Evolutionary conservation across 495 filamentous ascomycete species (phyloP).

Genomic region (Aspergillus leporis): DNA sequence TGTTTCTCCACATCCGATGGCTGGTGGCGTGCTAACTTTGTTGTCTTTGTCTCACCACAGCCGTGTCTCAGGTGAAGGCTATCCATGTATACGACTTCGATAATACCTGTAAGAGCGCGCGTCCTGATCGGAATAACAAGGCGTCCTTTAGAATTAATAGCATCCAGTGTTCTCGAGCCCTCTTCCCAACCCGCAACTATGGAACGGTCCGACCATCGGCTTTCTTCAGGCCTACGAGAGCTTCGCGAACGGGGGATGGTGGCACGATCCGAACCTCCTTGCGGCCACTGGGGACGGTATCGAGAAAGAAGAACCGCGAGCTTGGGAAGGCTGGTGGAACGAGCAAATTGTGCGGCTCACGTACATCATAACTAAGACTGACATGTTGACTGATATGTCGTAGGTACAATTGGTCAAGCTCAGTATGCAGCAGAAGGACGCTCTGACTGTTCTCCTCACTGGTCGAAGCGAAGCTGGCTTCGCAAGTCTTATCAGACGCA

Average conservation of each 20-base stretch:
- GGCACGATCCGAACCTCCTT: conserved; percentile 88
- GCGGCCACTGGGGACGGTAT: conserved; percentile 82
- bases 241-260: conserved; percentile 91
- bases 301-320: conserved; percentile 77
- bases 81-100: conserved; percentile 99
- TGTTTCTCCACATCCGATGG: conserved; percentile 11
- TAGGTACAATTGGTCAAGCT: conserved; percentile 76
- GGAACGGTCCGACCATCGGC: conserved; percentile 75
- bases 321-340: conserved; percentile 97
- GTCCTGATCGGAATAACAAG: not conserved
- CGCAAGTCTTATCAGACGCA: conserved; percentile 76
- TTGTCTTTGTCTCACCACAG: conserved; percentile 29
- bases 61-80: conserved; percentile 65
- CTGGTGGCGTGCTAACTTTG: conserved; percentile 15
- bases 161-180: conserved; percentile 82
- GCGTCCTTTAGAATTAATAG: conserved; percentile 17
- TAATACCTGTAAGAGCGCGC: conserved; percentile 72
- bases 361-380: not conserved
- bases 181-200: conserved; percentile 84
- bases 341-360: conserved; percentile 68
- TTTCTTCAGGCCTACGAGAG: conserved; percentile 70
- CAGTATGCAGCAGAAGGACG: conserved; percentile 84
- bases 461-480: conserved; percentile 81
- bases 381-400: conserved; percentile 29
- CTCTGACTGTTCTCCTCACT: conserved; percentile 83